phyloP scores from a whole-genome alignment of 768 basidiomycete species.

The Gymnopilus dilepis region DNA sequence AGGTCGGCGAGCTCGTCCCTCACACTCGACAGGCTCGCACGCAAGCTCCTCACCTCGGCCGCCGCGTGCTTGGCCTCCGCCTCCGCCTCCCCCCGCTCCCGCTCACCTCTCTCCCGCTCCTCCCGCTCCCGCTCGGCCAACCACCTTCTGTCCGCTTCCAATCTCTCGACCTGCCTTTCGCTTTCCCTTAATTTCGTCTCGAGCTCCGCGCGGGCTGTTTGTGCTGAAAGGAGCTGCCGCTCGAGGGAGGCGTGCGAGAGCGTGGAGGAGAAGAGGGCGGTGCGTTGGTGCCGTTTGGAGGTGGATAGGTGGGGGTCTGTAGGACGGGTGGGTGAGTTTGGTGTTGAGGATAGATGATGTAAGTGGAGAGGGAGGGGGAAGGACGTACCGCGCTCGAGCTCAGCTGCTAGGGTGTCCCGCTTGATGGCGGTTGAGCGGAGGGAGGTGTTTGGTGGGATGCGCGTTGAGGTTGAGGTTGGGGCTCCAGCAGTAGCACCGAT shows the following conservation, averaged over 20 bases:
- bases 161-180: constrained; percentile 62
- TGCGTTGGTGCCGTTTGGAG: constrained; percentile 71
- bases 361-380: neutral
- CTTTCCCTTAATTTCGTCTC: constrained; percentile 73
- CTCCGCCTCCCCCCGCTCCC: constrained; percentile 53
- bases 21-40: constrained; percentile 52
- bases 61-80: constrained; percentile 63
- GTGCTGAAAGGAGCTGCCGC: constrained; percentile 65
- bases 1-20: constrained; percentile 67
- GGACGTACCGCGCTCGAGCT: constrained; percentile 64
- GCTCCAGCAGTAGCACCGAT: neutral
- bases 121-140: constrained; percentile 71
- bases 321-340: neutral
- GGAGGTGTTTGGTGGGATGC: constrained; percentile 31
- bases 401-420: constrained; percentile 69
- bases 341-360: neutral
- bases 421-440: constrained; percentile 48
- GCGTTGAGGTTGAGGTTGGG: constrained; percentile 12
- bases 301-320: constrained; percentile 69
- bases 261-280: constrained; percentile 64
- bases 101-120: constrained; percentile 71
- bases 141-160: constrained; percentile 74
- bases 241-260: constrained; percentile 69
- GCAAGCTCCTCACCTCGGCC: constrained; percentile 55
- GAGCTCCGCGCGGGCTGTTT: constrained; percentile 65